A percentile compares a stretch with the other conserved stretches of the same genome.
Conservation (phyloP, 495 filamentous ascomycete species). For the Choiromyces venosus region DNA sequence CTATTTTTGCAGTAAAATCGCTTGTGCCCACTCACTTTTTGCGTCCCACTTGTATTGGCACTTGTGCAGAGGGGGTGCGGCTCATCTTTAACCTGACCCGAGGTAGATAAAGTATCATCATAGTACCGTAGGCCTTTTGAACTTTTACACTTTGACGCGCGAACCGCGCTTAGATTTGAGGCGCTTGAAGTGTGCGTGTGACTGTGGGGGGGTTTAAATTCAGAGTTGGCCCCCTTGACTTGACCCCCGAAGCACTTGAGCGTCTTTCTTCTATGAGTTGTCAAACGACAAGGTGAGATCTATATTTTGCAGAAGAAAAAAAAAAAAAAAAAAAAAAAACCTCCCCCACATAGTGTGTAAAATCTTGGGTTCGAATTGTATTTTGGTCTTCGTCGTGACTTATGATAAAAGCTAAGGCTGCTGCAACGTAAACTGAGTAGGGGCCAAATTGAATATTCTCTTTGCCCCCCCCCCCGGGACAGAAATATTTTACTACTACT, state of each 20-base stretch:
- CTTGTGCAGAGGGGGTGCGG: not conserved
- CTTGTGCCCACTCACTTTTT: too few relatives aligned
- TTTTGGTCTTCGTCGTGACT: too few relatives aligned
- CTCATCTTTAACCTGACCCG: too few relatives aligned
- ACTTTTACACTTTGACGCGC: not conserved
- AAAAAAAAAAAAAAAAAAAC: too few relatives aligned
- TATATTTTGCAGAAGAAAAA: not conserved
- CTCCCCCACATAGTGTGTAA: not conserved
- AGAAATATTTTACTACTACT: too few relatives aligned
- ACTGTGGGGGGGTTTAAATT: not conserved
- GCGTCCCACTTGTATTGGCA: too few relatives aligned
- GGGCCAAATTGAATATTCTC: too few relatives aligned
- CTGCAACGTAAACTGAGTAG: too few relatives aligned
- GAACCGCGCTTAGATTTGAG: not conserved
- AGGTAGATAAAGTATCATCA: too few relatives aligned
- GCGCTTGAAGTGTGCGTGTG: not conserved
- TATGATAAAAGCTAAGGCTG: too few relatives aligned
- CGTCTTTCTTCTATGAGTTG: not conserved
- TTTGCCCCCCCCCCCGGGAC: not conserved
- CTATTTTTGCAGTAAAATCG: too few relatives aligned
- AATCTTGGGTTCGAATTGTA: not conserved
- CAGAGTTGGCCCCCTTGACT: not conserved
- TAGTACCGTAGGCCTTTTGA: not conserved
- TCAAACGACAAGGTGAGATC: not conserved
- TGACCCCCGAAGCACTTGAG: not conserved